Percentiles rank a stretch among this genome's conserved stretches.
phyloP scores from a whole-genome alignment of 305 asterid species.

The Fraxinus paxiana region DNA sequence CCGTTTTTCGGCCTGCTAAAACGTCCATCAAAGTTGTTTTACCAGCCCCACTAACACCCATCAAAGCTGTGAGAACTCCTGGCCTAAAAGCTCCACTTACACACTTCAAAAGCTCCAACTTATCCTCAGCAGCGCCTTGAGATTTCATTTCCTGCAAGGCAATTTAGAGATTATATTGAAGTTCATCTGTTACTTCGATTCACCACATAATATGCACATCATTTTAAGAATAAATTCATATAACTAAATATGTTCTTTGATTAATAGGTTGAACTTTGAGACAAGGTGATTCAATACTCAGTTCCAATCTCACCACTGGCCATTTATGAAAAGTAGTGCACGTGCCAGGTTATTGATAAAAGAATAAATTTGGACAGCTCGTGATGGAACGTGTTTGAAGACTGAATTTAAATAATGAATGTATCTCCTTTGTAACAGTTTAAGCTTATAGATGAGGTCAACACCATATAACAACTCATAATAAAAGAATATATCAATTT shows the following conservation, averaged over 20 bases:
- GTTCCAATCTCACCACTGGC: not conserved
- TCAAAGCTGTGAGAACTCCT: conserved; percentile 34
- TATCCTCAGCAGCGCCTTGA: conserved; percentile 28
- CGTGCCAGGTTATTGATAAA: not conserved
- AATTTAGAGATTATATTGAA: not conserved
- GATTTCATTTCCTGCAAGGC: conserved; percentile 30
- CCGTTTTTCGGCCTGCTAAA: conserved; percentile 33
- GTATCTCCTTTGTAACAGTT: not conserved
- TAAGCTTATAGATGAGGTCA: not conserved
- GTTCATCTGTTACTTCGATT: not conserved
- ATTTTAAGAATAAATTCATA: not conserved
- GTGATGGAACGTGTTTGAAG: not conserved
- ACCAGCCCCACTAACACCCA: conserved; percentile 39
- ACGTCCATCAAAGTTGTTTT: conserved; percentile 37
- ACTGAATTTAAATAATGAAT: not conserved
- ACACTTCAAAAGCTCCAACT: conserved; percentile 28
- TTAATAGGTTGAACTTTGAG: not conserved
- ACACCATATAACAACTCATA: not conserved
- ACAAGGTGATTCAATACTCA: not conserved
- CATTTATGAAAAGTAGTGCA: not conserved
- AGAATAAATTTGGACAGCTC: not conserved
- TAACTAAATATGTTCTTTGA: not conserved
- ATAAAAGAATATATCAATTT: not conserved
- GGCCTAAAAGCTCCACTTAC: conserved; percentile 37
- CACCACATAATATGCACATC: not conserved